A percentile compares a stretch with the other conserved stretches of the same genome.
phyloP scores from a whole-genome alignment of 1,139 yeast species.

The Blastobotrys malaysiensis region DNA sequence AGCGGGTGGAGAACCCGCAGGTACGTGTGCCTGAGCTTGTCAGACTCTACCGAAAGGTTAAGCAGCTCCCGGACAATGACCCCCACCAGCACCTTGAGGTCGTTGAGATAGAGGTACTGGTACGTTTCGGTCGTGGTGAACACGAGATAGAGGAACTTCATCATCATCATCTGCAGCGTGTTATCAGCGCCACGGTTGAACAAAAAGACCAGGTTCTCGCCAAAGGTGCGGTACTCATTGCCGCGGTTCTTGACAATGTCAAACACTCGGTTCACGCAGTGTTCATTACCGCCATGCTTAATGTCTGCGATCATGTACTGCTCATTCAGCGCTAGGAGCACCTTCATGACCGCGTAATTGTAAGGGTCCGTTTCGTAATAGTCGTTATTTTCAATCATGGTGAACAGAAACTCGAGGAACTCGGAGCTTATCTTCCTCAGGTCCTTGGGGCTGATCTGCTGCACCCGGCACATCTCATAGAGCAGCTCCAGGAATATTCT shows the following conservation, averaged over 20 bases:
- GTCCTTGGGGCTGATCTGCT: constrained; percentile 41
- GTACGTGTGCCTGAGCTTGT: constrained; percentile 65
- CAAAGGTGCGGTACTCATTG: constrained; percentile 43
- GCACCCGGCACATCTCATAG: constrained; percentile 48
- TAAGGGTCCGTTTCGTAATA: constrained; percentile 55
- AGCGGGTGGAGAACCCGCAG: constrained; percentile 71
- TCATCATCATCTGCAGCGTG: constrained; percentile 67
- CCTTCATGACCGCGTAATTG: constrained; percentile 66
- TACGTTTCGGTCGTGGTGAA: constrained; percentile 63
- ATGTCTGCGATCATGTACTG: constrained; percentile 68
- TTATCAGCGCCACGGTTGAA: constrained; percentile 74
- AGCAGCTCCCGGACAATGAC: constrained; percentile 75
- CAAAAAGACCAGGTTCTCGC: constrained; percentile 52
- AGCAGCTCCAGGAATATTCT: constrained; percentile 47
- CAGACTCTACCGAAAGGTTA: constrained; percentile 57
- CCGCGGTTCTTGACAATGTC: constrained; percentile 21
- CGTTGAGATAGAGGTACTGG: constrained; percentile 75
- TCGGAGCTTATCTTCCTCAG: constrained; percentile 46
- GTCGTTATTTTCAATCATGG: constrained; percentile 45
- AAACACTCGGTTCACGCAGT: constrained; percentile 31
- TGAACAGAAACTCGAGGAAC: constrained; percentile 51
- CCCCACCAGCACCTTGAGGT: constrained; percentile 78
- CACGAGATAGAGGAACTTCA: constrained; percentile 69
- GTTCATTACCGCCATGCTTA: constrained; percentile 5
- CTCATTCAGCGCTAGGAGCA: constrained; percentile 73